Evolutionary conservation across 768 basidiomycete genomes (phyloP).

Genomic region (Lactarius pseudohatsudake): DNA sequence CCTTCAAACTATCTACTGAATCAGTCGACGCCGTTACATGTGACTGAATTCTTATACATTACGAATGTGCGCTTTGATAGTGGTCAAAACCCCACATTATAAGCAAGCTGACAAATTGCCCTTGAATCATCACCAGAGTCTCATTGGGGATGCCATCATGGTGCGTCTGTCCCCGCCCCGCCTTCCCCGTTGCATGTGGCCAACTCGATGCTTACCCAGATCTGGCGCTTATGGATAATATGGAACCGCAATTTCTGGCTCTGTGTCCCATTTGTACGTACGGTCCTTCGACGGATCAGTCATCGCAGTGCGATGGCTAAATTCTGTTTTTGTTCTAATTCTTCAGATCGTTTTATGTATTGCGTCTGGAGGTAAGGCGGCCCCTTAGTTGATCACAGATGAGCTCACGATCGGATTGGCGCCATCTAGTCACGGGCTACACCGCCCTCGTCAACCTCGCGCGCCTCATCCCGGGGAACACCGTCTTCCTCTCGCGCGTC

Average conservation of each 20-base stretch:
- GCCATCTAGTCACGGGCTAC: slow-evolving; percentile 13
- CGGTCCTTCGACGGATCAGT: neutral
- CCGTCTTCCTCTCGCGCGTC: slow-evolving; percentile 6
- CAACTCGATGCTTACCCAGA: slow-evolving; percentile 2
- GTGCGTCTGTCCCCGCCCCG: neutral
- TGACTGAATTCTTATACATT: slow-evolving; percentile 13
- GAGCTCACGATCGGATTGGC: too few relatives aligned
- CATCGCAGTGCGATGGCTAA: neutral
- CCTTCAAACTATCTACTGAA: neutral
- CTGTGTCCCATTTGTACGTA: slow-evolving; percentile 18
- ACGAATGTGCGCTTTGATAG: slow-evolving; percentile 11
- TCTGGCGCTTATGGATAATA: slow-evolving; percentile 27
- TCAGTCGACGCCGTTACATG: slow-evolving; percentile 13
- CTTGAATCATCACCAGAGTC: neutral
- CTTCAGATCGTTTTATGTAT: slow-evolving; percentile 5
- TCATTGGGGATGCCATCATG: slow-evolving; percentile 23
- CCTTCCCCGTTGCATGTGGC: neutral
- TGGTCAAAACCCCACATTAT: too few relatives aligned
- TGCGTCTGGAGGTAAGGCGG: slow-evolving; percentile 8
- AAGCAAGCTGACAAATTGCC: neutral
- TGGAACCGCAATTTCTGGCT: slow-evolving; percentile 21
- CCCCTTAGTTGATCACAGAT: too few relatives aligned
- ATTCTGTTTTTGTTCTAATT: neutral
- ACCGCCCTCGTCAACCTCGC: slow-evolving; percentile 13
- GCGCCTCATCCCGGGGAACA: neutral